Conservation (phyloP, 768 basidiomycete species). For the Mycena epipterygia region DNA sequence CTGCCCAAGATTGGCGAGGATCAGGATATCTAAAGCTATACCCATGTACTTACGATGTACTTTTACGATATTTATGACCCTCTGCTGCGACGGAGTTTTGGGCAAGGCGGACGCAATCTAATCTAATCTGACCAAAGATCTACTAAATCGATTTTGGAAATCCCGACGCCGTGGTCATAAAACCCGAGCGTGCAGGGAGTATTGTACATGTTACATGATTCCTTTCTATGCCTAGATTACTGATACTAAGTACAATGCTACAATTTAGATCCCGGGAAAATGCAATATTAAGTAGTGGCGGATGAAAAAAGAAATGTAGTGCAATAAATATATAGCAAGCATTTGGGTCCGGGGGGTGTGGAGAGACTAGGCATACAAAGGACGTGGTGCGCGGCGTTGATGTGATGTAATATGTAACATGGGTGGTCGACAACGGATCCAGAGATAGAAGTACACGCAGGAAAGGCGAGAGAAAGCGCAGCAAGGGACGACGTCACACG, state of each 20-base stretch:
- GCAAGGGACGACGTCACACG: background rate
- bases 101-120: too few species aligned
- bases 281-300: background rate
- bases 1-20: constrained; percentile 3
- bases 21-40: background rate
- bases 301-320: background rate
- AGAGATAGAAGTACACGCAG: background rate
- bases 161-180: too few species aligned
- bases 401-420: background rate
- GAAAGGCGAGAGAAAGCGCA: background rate
- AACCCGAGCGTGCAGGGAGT: too few species aligned
- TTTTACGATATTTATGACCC: background rate
- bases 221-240: background rate
- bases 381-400: background rate
- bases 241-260: background rate
- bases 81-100: too few species aligned
- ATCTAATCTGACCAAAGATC: too few species aligned
- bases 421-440: background rate
- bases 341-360: background rate
- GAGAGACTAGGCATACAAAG: background rate
- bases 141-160: too few species aligned
- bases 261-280: too few species aligned
- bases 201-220: too few species aligned
- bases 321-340: background rate
- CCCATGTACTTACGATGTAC: background rate